Evolutionary conservation across 179 eudicot species (phyloP).

Genomic region (Silene vulgaris): DNA sequence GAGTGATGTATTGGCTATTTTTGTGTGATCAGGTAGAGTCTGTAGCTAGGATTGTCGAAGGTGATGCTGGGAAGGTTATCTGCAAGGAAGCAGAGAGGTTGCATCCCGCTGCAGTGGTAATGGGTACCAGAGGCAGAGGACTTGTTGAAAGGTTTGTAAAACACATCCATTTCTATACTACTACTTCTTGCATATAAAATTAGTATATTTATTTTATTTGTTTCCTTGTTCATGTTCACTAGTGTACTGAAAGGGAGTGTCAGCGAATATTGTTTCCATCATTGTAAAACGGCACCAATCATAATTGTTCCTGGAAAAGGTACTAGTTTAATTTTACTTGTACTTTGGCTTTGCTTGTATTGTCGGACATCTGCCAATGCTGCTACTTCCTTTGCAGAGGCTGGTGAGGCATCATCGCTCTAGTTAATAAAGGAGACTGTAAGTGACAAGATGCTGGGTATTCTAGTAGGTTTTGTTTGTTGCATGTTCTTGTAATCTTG

Average conservation of each 20-base stretch:
- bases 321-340: slow-evolving; percentile 17
- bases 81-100: slow-evolving; percentile 89
- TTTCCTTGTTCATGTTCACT: slow-evolving; percentile 22
- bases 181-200: no score
- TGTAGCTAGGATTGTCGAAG: slow-evolving; percentile 74
- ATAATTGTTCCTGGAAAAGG: slow-evolving; percentile 85
- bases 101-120: slow-evolving; percentile 73
- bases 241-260: slow-evolving; percentile 94
- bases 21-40: slow-evolving; percentile 47
- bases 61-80: slow-evolving; percentile 84
- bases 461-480: neutral
- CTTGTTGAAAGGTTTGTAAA: slow-evolving; percentile 59
- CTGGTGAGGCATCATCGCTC: slow-evolving; percentile 64
- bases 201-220: neutral
- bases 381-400: slow-evolving; percentile 40
- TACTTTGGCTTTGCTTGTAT: neutral
- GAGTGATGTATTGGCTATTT: neutral
- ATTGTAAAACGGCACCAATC: slow-evolving; percentile 78
- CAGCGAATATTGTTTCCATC: slow-evolving; percentile 78
- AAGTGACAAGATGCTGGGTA: slow-evolving; percentile 14
- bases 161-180: neutral
- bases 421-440: slow-evolving; percentile 25
- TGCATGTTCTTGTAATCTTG: neutral
- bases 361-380: slow-evolving; percentile 15
- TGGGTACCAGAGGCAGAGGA: slow-evolving; percentile 89